These are phyloP conservation scores for Sporothrix euskadiensis DNA, from an alignment of 2,329 filamentous ascomycete genomes.

Conservation along the genomic window DNA sequence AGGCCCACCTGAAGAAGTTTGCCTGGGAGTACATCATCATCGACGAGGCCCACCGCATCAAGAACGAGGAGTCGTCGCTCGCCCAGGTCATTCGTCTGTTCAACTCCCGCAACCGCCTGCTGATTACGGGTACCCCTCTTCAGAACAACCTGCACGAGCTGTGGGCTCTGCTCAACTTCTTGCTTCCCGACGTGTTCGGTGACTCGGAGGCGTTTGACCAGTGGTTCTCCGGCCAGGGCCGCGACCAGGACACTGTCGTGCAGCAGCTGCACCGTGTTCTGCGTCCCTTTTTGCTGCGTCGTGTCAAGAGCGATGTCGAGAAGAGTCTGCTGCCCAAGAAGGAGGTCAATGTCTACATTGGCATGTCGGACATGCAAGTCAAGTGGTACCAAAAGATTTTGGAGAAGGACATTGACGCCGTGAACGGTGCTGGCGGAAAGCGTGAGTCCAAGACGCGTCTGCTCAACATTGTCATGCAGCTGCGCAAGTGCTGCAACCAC, in stretches of 20 bases:
- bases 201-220: constrained; percentile 96
- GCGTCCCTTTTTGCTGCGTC: constrained; percentile 87
- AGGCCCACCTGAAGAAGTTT: constrained; percentile 92
- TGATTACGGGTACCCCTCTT: constrained; percentile 94
- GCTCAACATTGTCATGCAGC: constrained; percentile 98
- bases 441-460: constrained; percentile 96
- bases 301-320: constrained; percentile 96
- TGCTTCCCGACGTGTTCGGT: constrained; percentile 97
- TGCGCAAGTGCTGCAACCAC: constrained; percentile 98
- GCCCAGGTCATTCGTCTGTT: constrained; percentile 96
- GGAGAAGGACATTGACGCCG: constrained; percentile 97
- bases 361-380: constrained; percentile 98
- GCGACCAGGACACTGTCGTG: constrained; percentile 92
- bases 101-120: constrained; percentile 87
- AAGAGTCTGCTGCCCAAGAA: constrained; percentile 98
- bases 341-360: constrained; percentile 93
- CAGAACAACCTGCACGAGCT: constrained; percentile 98
- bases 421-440: constrained; percentile 94
- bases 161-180: constrained; percentile 95
- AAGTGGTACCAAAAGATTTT: constrained; percentile 99
- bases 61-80: constrained; percentile 96
- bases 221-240: constrained; percentile 91
- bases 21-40: constrained; percentile 99
- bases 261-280: constrained; percentile 93
- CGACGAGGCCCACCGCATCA: constrained; percentile 96